Percentiles rank a stretch among this genome's conserved stretches.
Evolutionary conservation across 306 rosid species (phyloP).

Genomic region (Trichosanthes truncata): DNA sequence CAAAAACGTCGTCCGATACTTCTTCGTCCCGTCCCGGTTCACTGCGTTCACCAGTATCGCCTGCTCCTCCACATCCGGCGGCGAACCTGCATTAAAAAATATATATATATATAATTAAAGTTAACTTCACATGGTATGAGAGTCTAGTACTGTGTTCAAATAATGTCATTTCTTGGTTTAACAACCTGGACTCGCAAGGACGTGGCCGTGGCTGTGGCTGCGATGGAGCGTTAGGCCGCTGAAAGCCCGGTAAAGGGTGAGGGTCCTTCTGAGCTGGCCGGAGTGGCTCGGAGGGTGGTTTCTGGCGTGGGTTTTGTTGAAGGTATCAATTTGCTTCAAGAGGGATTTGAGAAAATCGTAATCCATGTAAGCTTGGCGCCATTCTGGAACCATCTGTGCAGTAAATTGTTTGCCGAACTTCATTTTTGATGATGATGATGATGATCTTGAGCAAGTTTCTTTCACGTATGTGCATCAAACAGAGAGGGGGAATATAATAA

Average conservation of each 20-base stretch:
- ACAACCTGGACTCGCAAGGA: not conserved
- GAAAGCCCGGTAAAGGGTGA: not conserved
- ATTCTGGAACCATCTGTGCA: conserved; percentile 2
- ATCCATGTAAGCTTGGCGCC: conserved; percentile 1
- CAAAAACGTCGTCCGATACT: conserved; percentile 37
- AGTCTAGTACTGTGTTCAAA: too few relatives aligned
- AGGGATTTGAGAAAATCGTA: not conserved
- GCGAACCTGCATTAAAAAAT: not conserved
- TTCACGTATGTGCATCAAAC: not conserved
- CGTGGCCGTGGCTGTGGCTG: not conserved
- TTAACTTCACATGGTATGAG: too few relatives aligned
- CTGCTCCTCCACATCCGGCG: not conserved
- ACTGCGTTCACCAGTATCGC: conserved; percentile 3
- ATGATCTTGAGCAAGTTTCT: not conserved
- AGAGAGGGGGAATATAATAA: too few relatives aligned
- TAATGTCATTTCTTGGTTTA: too few relatives aligned
- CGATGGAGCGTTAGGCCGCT: not conserved
- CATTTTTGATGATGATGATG: not conserved
- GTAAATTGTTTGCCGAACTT: conserved; percentile 1
- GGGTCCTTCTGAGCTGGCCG: not conserved
- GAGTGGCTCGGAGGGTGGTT: not conserved
- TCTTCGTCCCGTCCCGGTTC: conserved; percentile 8
- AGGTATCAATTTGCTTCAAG: not conserved
- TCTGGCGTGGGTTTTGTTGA: not conserved
- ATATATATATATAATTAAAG: too few relatives aligned